Percentiles rank a stretch among this genome's conserved stretches.
Conservation (phyloP, 148 eudicot species). For the Arctostaphylos glauca region DNA sequence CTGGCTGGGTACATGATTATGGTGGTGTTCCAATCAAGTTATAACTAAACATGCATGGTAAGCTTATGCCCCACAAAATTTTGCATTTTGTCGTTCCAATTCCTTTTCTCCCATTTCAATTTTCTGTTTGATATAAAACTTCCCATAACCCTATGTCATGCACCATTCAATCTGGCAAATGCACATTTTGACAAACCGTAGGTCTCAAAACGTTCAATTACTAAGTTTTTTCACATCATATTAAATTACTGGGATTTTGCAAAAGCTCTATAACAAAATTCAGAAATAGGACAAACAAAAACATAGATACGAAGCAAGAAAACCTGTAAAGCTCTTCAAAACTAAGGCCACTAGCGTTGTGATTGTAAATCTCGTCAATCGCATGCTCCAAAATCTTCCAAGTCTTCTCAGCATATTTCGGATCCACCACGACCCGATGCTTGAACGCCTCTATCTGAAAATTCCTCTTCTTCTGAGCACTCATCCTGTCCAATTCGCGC, state of each 20-base stretch:
- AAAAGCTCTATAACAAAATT: not conserved
- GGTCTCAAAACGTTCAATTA: not conserved
- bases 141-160: not conserved
- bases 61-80: not conserved
- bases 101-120: not conserved
- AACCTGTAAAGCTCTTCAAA: constrained; percentile 77
- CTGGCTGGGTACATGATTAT: not conserved
- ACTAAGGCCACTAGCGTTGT: constrained; percentile 65
- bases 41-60: not conserved
- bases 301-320: not conserved
- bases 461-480: constrained; percentile 57
- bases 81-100: not conserved
- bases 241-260: not conserved
- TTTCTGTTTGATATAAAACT: not conserved
- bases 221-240: not conserved
- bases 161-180: not conserved
- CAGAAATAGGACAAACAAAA: not conserved
- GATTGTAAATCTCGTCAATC: constrained; percentile 68
- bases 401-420: constrained; percentile 66
- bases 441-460: constrained; percentile 72
- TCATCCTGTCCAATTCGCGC: constrained; percentile 29
- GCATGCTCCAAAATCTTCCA: constrained; percentile 73
- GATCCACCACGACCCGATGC: constrained; percentile 69
- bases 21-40: not conserved
- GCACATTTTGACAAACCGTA: not conserved